Evolutionary conservation across 305 asterid genomes (phyloP).

Genomic region (Rubia balearica): DNA sequence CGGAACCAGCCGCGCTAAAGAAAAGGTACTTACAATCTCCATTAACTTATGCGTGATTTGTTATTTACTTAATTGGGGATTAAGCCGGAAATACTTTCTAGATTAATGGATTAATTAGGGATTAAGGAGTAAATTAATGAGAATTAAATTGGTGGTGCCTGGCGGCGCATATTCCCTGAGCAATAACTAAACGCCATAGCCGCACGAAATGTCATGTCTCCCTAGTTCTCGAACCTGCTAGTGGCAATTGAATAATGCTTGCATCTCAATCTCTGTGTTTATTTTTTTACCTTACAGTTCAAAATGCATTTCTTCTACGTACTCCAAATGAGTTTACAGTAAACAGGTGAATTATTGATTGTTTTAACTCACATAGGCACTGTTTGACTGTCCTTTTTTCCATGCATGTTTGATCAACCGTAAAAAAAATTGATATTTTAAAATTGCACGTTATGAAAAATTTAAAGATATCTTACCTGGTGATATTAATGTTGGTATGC

Average conservation of each 20-base stretch:
- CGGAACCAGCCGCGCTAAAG: slow-evolving; percentile 84
- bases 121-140: background rate
- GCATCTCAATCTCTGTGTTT: background rate
- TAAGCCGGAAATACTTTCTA: too few species aligned
- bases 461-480: too few species aligned
- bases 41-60: too few species aligned
- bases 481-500: too few species aligned
- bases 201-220: background rate
- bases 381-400: too few species aligned
- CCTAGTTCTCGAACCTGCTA: background rate
- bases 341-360: background rate
- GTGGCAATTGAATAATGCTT: background rate
- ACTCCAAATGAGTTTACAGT: background rate
- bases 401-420: too few species aligned
- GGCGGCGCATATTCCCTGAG: slow-evolving; percentile 5
- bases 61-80: background rate
- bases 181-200: background rate
- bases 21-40: slow-evolving; percentile 43
- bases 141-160: background rate
- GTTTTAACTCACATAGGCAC: too few species aligned
- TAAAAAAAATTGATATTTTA: too few species aligned
- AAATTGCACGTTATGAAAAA: too few species aligned
- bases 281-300: too few species aligned
- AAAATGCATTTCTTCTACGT: background rate
- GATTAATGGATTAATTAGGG: background rate